A percentile compares a stretch with the other conserved stretches of the same genome.
These are phyloP conservation scores for Aspergillus affinis DNA, from an alignment of 495 filamentous ascomycete species.

Conservation along the genomic window DNA sequence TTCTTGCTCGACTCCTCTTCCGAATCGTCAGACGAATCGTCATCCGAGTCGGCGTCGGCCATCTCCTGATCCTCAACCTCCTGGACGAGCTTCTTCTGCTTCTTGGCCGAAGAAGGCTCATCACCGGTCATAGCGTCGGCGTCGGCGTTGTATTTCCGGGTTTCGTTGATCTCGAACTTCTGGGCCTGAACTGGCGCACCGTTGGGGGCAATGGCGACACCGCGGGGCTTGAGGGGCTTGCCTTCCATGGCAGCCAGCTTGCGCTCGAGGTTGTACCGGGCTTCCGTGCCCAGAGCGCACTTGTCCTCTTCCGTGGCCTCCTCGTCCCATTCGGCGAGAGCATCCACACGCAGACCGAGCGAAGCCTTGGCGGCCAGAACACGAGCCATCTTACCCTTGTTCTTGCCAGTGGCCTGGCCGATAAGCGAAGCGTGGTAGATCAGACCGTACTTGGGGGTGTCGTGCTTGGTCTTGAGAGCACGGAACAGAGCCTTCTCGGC, in stretches of 20 bases:
- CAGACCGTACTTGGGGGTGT: slow-evolving; percentile 98
- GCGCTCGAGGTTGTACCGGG: slow-evolving; percentile 78
- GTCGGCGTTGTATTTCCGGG: slow-evolving; percentile 93
- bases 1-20: slow-evolving; percentile 37
- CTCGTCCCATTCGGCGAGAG: slow-evolving; percentile 77
- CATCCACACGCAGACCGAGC: slow-evolving; percentile 89
- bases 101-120: slow-evolving; percentile 50
- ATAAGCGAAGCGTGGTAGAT: slow-evolving; percentile 98
- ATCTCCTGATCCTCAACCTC: slow-evolving; percentile 55
- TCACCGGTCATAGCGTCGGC: slow-evolving; percentile 81
- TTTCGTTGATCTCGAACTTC: slow-evolving; percentile 92
- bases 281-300: slow-evolving; percentile 68
- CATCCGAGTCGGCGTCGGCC: slow-evolving; percentile 48
- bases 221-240: slow-evolving; percentile 78
- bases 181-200: slow-evolving; percentile 56
- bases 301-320: slow-evolving; percentile 86
- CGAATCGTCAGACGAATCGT: slow-evolving; percentile 45
- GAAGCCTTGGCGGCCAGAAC: slow-evolving; percentile 92
- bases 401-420: slow-evolving; percentile 92
- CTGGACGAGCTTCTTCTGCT: slow-evolving; percentile 54
- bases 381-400: slow-evolving; percentile 99
- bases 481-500: slow-evolving; percentile 99
- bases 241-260: slow-evolving; percentile 84
- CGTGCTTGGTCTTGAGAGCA: slow-evolving; percentile 97
- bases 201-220: slow-evolving; percentile 72